These are phyloP conservation scores for Stachybotrys chlorohalonatus DNA, from an alignment of 2,329 filamentous ascomycete genomes.

Conservation along the genomic window DNA sequence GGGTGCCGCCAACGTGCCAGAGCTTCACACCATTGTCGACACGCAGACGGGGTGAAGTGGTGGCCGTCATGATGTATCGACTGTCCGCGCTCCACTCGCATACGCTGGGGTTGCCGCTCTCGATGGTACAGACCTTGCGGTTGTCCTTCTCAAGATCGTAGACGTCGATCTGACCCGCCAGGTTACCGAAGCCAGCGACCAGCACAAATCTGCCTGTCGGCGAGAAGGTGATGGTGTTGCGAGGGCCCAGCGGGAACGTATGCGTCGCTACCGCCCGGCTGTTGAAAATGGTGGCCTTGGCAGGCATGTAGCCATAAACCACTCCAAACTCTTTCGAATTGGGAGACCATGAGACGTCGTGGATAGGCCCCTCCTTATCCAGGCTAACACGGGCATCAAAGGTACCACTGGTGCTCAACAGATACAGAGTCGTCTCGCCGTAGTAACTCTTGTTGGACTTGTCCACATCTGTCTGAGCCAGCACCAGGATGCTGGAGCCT, in stretches of 20 bases:
- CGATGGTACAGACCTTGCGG: constrained; percentile 84
- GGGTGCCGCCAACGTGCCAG: constrained; percentile 79
- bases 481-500: constrained; percentile 83
- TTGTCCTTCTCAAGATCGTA: constrained; percentile 95
- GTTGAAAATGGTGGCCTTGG: constrained; percentile 98
- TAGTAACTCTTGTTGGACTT: constrained; percentile 99
- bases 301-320: constrained; percentile 97
- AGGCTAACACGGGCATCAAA: constrained; percentile 88
- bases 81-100: constrained; percentile 98
- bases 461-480: constrained; percentile 96
- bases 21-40: constrained; percentile 95
- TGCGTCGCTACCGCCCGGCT: constrained; percentile 73
- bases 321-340: constrained; percentile 98
- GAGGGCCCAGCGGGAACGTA: constrained; percentile 75
- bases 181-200: constrained; percentile 92
- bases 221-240: constrained; percentile 93
- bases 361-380: constrained; percentile 96
- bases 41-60: constrained; percentile 85
- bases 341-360: constrained; percentile 97
- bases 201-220: constrained; percentile 88
- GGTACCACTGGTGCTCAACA: constrained; percentile 81
- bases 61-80: constrained; percentile 93
- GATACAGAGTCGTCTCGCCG: constrained; percentile 93
- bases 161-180: constrained; percentile 95
- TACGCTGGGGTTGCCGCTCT: constrained; percentile 90